Percentiles rank a stretch among this genome's conserved stretches.
phyloP scores from a whole-genome alignment of 78 protist genomes.

The Dictyostelium intermedium region DNA sequence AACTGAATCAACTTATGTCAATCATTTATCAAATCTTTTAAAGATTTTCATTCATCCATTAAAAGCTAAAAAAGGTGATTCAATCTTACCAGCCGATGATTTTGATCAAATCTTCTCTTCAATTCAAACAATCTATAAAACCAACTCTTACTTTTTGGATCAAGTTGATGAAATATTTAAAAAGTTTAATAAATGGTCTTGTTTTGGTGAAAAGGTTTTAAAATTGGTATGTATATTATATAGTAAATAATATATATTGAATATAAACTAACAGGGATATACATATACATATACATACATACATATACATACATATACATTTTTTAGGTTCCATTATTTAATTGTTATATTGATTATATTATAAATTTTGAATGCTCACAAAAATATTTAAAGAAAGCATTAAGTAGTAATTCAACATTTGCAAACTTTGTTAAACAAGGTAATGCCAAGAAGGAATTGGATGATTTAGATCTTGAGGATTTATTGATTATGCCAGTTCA shows the following conservation, averaged over 20 bases:
- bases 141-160: conserved; percentile 43
- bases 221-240: conserved; percentile 1
- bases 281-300: too few species aligned
- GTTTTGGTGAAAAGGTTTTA: conserved; percentile 39
- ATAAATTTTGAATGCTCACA: conserved; percentile 51
- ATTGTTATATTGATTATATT: conserved; percentile 61
- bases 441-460: conserved; percentile 18
- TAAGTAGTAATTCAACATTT: background rate
- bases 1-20: conserved; percentile 60
- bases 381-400: background rate
- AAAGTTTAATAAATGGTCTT: conserved; percentile 58
- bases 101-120: conserved; percentile 51
- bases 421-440: conserved; percentile 44
- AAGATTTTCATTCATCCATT: conserved; percentile 49
- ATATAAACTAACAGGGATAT: background rate
- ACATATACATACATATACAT: too few species aligned
- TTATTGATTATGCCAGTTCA: conserved; percentile 83
- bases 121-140: conserved; percentile 18
- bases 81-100: conserved; percentile 5
- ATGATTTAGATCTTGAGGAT: conserved; percentile 62
- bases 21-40: conserved; percentile 25
- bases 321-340: conserved; percentile 41
- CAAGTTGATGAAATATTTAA: conserved; percentile 51
- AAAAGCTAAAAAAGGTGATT: conserved; percentile 21
- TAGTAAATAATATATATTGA: background rate